Conservation (phyloP, 139 green algal genomes). For the Chlamydomonas applanata region DNA sequence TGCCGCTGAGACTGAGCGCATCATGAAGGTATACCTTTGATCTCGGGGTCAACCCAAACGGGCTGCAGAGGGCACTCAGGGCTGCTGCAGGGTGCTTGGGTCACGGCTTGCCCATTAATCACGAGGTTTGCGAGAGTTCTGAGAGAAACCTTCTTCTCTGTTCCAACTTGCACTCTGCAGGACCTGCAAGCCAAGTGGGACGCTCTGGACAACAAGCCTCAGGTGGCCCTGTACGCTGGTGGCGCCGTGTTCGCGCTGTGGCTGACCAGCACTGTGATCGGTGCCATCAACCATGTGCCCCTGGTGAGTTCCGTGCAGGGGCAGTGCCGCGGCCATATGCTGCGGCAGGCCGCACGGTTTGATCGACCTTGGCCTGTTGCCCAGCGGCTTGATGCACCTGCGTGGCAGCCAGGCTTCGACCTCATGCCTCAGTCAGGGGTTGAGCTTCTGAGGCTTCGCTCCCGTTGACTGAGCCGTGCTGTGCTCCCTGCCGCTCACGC, state of each 20-base stretch:
- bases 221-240: slow-evolving; percentile 79
- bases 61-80: too few species aligned
- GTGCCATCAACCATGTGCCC: slow-evolving; percentile 89
- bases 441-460: too few species aligned
- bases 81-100: too few species aligned
- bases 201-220: slow-evolving; percentile 86
- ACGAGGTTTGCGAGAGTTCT: too few species aligned
- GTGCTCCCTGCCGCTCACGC: background rate
- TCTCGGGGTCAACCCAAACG: too few species aligned
- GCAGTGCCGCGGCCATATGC: background rate
- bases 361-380: background rate
- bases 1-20: too few species aligned
- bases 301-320: slow-evolving; percentile 61
- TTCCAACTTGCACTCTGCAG: slow-evolving; percentile 20
- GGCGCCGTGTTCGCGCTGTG: slow-evolving; percentile 86
- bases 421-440: background rate
- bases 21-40: too few species aligned
- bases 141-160: too few species aligned
- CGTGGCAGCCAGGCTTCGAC: background rate
- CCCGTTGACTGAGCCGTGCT: too few species aligned
- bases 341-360: background rate
- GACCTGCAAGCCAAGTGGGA: slow-evolving; percentile 86
- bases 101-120: too few species aligned
- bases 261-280: slow-evolving; percentile 86
- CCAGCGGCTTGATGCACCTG: background rate